phyloP scores from a whole-genome alignment of 2,329 filamentous ascomycete genomes.

The Niveomyces coronatus region DNA sequence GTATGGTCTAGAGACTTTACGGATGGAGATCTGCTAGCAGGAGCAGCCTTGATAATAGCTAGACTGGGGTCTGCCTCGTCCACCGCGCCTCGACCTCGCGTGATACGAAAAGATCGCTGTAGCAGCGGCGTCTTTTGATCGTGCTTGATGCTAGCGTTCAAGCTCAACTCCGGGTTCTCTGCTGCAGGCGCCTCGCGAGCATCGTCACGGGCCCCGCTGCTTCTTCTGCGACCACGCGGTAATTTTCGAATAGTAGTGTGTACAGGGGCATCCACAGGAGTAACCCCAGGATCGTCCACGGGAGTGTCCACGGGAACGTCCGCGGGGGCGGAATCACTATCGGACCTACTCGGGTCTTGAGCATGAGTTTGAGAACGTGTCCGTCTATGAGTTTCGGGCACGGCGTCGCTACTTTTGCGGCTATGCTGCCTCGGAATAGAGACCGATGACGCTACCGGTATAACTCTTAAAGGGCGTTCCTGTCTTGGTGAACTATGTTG shows the following conservation, averaged over 20 bases:
- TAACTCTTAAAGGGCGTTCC: background rate
- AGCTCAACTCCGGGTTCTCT: background rate
- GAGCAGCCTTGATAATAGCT: constrained; percentile 14
- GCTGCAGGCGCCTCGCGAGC: background rate
- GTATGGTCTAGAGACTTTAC: constrained; percentile 2
- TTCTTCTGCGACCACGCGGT: constrained; percentile 4
- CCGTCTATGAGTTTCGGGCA: constrained; percentile 2
- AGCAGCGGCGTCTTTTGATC: constrained; percentile 4
- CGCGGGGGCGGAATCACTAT: no score
- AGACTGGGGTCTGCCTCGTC: constrained; percentile 18
- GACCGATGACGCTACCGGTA: background rate
- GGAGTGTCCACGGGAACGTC: no score
- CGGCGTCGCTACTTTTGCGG: constrained; percentile 7
- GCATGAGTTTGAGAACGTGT: constrained; percentile 7
- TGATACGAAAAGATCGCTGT: constrained; percentile 15
- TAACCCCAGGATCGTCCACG: no score
- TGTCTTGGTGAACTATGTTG: constrained; percentile 16
- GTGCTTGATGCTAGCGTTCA: background rate
- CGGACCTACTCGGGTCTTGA: no score
- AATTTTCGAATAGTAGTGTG: no score
- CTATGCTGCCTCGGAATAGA: constrained; percentile 1
- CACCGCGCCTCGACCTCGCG: constrained; percentile 16
- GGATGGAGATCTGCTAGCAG: background rate
- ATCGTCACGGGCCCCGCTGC: constrained; percentile 4
- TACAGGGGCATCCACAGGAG: no score